Base-by-base conservation (phyloP, 495 filamentous ascomycete genomes). In the Neurospora sp. region DNA sequence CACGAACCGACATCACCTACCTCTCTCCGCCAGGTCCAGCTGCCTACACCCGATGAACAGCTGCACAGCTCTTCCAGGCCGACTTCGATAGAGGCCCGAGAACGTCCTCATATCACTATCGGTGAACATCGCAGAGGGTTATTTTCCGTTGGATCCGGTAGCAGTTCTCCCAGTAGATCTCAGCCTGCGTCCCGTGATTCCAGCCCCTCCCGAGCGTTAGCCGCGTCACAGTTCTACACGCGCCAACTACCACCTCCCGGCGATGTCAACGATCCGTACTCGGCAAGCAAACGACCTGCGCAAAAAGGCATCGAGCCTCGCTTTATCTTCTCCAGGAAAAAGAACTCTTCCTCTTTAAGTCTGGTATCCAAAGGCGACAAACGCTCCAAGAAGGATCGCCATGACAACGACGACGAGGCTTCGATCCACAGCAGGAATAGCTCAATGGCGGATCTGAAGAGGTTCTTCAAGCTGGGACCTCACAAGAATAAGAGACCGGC, bases 361-460 rank as follows among this genome's bases (percentile, higher is more conserved):
- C 73, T 89, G 68, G 39, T 40, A 77, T 80, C 74, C 40, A 69
- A 65, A 72, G 7, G 53, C 27, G 77, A 77, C 80, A 80, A 76
- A 82, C 74, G 78, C 73, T 71, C 80, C 70, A 72, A 75, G 81
- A 74, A 78, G 18, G 68, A 73, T 39, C 71, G 69, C 42, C 71
- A 80, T 75, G 75, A 89, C 72, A 84, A 92, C 71, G 83, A 89
- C 78, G 78, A 80, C 20, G 79, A 78, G 4, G 70, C 75, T 14
- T 76, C 69, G 38, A 40, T 76, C 35, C 85, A 86, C 70, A 88
- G 84, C 73, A 84, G 86, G 70, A 93, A 94, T 72, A 90, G 92
- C 37, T 97, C 96, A 8, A 98, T 98, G 93, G 90, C 90, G 8
- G 94, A 98, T 71, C 80, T 99, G 72, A 98, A 97, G 81, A 86